phyloP scores from a whole-genome alignment of 192 early-diverging fungal species.

The Backusella westeae region DNA sequence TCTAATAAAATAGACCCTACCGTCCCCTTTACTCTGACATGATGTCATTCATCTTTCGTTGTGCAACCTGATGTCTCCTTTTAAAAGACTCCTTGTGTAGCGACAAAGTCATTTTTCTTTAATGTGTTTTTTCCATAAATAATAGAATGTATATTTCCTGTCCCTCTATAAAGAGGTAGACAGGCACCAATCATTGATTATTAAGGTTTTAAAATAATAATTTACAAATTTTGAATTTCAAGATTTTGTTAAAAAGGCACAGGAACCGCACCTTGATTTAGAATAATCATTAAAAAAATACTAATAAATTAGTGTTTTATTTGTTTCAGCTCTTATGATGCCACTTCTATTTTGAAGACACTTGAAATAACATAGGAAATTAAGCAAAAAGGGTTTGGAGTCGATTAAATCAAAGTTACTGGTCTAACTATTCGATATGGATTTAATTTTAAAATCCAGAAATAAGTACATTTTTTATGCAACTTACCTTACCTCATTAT shows the following conservation, averaged over 20 bases:
- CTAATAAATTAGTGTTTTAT: neutral
- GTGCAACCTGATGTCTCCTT: neutral
- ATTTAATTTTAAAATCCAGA: neutral
- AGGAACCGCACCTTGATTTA: neutral
- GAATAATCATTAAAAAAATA: neutral
- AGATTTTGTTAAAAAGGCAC: neutral
- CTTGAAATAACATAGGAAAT: neutral
- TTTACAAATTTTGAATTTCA: neutral
- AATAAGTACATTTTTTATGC: neutral
- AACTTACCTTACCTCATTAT: neutral
- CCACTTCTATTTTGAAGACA: neutral
- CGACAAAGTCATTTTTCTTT: neutral
- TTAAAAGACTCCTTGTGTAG: neutral
- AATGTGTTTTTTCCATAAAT: neutral
- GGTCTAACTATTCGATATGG: neutral
- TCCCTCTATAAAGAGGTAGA: neutral
- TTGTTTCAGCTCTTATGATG: neutral
- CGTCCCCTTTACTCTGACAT: neutral
- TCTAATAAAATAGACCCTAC: neutral
- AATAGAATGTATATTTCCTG: neutral
- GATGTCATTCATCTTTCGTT: neutral
- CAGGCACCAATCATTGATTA: neutral
- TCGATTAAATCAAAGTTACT: neutral
- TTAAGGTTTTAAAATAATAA: neutral
- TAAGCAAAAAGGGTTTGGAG: too few relatives aligned